Conservation (phyloP, 2,329 filamentous ascomycete species). For the Penicillium capsulatum region DNA sequence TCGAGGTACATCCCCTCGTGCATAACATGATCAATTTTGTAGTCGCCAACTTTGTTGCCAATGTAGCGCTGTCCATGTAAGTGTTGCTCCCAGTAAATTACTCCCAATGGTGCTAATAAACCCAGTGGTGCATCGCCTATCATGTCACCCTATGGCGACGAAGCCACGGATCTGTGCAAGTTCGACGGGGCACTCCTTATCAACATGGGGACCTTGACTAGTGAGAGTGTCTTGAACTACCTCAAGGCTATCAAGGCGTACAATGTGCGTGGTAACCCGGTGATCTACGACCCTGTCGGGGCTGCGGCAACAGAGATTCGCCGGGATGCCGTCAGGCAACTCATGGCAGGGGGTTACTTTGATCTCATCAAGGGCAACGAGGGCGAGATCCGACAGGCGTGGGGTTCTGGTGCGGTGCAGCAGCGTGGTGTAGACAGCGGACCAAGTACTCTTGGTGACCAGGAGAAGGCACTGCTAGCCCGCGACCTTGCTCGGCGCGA, state of each 20-base stretch:
- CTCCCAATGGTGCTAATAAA: conserved; percentile 12
- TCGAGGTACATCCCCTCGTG: conserved; percentile 64
- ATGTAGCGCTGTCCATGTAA: conserved; percentile 72
- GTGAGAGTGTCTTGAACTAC: conserved; percentile 68
- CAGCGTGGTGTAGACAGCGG: conserved; percentile 84
- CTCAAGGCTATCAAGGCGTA: conserved; percentile 72
- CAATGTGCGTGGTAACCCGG: conserved; percentile 68
- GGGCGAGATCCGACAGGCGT: conserved; percentile 73
- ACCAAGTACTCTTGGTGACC: conserved; percentile 49
- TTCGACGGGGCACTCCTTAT: conserved; percentile 77
- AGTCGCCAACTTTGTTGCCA: conserved; percentile 91
- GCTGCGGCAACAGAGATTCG: conserved; percentile 77
- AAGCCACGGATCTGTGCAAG: conserved; percentile 73
- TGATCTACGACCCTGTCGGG: conserved; percentile 86
- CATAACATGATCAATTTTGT: conserved; percentile 99
- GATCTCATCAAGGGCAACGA: conserved; percentile 93
- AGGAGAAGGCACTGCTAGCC: conserved; percentile 61
- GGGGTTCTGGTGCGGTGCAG: conserved; percentile 53
- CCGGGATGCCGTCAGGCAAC: conserved; percentile 63
- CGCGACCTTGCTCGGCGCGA: conserved; percentile 63
- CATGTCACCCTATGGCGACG: conserved; percentile 83
- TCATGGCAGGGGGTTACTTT: conserved; percentile 72
- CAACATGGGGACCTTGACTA: conserved; percentile 91
- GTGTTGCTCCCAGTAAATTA: conserved; percentile 6
- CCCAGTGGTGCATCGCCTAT: conserved; percentile 75